Conservation (phyloP, 495 filamentous ascomycete genomes). For the Hypoxylon subgilvum region DNA sequence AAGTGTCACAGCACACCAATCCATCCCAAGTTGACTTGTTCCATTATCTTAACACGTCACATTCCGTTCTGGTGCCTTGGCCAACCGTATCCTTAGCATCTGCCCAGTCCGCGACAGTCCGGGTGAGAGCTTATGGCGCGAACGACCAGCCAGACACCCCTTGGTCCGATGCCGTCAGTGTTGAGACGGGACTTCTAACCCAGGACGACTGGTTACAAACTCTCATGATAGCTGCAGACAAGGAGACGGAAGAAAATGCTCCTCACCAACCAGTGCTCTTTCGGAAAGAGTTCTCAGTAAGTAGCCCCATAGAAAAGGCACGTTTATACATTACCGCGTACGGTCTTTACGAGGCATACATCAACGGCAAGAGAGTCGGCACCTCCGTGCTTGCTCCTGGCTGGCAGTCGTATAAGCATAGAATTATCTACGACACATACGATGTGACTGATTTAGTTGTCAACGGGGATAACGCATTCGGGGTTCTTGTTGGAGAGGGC, state of each 20-base stretch:
- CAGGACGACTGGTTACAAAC: constrained; percentile 49
- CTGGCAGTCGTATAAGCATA: constrained; percentile 60
- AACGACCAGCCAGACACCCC: constrained; percentile 37
- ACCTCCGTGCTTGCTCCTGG: constrained; percentile 53
- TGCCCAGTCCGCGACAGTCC: constrained; percentile 47
- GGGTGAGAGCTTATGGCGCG: constrained; percentile 47
- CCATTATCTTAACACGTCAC: constrained; percentile 33
- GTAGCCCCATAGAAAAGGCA: constrained; percentile 22
- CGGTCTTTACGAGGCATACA: constrained; percentile 57
- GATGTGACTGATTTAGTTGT: constrained; percentile 53
- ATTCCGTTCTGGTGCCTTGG: constrained; percentile 60
- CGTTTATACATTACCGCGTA: constrained; percentile 59
- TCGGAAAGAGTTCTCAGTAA: constrained; percentile 35
- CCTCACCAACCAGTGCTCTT: constrained; percentile 34
- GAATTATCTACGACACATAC: constrained; percentile 58
- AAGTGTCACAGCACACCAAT: constrained; percentile 23
- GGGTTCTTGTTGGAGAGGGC: constrained; percentile 59
- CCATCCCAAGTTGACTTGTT: constrained; percentile 25
- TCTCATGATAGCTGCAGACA: constrained; percentile 45
- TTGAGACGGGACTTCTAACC: constrained; percentile 50
- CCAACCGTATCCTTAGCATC: constrained; percentile 51
- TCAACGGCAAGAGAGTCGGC: constrained; percentile 59
- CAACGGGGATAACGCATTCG: constrained; percentile 51
- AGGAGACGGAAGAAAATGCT: constrained; percentile 26
- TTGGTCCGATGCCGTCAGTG: constrained; percentile 45